Percentiles rank a stretch among this genome's conserved stretches.
phyloP scores from a whole-genome alignment of 306 rosid species.

The Heteromeles arbutifolia region DNA sequence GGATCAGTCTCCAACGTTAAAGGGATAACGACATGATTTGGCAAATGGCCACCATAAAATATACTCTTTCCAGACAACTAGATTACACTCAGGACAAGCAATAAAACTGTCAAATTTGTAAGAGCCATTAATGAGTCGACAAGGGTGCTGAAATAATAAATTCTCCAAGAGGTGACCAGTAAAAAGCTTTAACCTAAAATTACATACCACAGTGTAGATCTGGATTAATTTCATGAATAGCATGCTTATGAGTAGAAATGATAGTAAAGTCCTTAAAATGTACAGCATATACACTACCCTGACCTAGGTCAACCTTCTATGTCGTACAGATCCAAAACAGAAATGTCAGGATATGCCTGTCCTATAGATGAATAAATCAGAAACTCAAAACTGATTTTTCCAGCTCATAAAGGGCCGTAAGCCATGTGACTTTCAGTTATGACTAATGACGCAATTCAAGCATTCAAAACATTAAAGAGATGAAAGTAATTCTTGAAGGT shows the following conservation, averaged over 20 bases:
- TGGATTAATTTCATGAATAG: neutral
- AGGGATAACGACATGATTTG: neutral
- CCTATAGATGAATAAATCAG: neutral
- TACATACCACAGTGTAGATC: neutral
- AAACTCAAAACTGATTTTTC: neutral
- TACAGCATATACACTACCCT: neutral
- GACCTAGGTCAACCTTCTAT: neutral
- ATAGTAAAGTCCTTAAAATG: neutral
- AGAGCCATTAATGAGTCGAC: neutral
- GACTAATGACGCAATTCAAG: neutral
- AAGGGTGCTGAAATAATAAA: neutral
- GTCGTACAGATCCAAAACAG: neutral
- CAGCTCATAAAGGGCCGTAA: neutral
- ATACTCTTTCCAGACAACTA: neutral
- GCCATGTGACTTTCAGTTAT: neutral
- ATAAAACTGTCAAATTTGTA: neutral
- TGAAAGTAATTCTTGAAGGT: conserved; percentile 9
- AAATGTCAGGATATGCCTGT: neutral
- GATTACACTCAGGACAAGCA: neutral
- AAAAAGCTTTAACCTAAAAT: neutral
- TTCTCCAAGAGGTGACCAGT: neutral
- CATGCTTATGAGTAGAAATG: neutral
- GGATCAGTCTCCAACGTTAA: neutral
- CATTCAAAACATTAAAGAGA: conserved; percentile 5
- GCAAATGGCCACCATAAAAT: neutral